A percentile compares a stretch with the other conserved stretches of the same genome.
These are phyloP conservation scores for Penicillium pulvis DNA, from an alignment of 495 filamentous ascomycete species.

Conservation along the genomic window DNA sequence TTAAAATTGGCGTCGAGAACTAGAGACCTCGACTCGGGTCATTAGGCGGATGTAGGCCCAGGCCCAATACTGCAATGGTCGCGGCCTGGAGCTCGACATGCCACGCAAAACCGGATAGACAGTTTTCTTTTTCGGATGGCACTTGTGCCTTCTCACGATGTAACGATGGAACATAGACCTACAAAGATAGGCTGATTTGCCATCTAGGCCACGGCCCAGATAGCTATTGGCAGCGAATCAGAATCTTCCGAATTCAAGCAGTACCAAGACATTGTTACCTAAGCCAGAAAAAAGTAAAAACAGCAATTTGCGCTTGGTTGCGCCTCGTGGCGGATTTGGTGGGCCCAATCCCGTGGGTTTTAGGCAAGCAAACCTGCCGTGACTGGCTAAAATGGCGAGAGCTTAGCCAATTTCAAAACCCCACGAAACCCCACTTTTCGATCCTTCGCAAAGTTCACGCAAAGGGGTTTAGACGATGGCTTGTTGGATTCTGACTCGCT, in stretches of 20 bases:
- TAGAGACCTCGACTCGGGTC: conserved; percentile 19
- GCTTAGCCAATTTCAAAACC: background rate
- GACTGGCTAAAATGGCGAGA: background rate
- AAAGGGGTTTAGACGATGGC: background rate
- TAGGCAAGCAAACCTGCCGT: background rate
- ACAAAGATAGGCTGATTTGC: conserved; percentile 3
- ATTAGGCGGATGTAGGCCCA: background rate
- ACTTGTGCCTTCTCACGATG: conserved; percentile 10
- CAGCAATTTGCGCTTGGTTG: background rate
- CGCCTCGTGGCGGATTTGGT: background rate
- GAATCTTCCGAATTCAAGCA: background rate
- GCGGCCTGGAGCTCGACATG: background rate
- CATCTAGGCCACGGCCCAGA: background rate
- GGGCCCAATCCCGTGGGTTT: background rate
- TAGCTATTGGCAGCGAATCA: background rate
- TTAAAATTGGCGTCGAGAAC: conserved; percentile 52
- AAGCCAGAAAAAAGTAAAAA: background rate
- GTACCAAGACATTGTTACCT: background rate
- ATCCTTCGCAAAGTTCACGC: background rate
- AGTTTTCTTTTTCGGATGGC: conserved; percentile 3
- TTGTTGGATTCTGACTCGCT: too few relatives aligned
- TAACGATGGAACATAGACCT: conserved; percentile 23
- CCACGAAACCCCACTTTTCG: background rate
- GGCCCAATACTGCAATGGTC: background rate
- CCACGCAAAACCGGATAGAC: conserved; percentile 1